phyloP scores from a whole-genome alignment of 805 yeast genomes.

The Allodekkera sacchari region DNA sequence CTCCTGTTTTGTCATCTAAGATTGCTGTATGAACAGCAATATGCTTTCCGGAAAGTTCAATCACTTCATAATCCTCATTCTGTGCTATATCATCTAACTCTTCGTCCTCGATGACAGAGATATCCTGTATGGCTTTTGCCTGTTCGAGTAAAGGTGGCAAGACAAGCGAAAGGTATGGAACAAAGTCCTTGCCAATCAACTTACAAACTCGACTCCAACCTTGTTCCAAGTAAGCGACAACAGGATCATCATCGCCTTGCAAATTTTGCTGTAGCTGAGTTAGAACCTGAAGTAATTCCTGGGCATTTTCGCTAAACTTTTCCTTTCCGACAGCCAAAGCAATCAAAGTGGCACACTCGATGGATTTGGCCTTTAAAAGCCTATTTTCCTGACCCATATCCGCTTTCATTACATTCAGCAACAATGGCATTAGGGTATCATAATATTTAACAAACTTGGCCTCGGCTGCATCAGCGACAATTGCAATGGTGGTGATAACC shows the following conservation, averaged over 20 bases:
- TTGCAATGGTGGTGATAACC: constrained; percentile 91
- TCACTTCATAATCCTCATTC: constrained; percentile 93
- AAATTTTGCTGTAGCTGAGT: constrained; percentile 54
- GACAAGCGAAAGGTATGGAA: constrained; percentile 76
- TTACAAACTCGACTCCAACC: constrained; percentile 95
- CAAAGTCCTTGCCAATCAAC: constrained; percentile 74
- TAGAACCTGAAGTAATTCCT: constrained; percentile 63
- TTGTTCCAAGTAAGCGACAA: constrained; percentile 77
- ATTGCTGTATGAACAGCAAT: constrained; percentile 91
- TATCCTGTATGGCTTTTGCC: constrained; percentile 86
- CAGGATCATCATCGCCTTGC: constrained; percentile 75
- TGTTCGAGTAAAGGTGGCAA: constrained; percentile 82
- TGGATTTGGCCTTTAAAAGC: constrained; percentile 80
- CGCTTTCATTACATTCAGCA: constrained; percentile 68
- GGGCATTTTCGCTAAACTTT: constrained; percentile 68
- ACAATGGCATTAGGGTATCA: constrained; percentile 87
- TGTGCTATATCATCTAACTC: constrained; percentile 73
- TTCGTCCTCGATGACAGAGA: constrained; percentile 81
- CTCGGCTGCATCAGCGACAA: constrained; percentile 95
- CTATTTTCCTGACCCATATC: constrained; percentile 76
- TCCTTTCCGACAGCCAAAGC: constrained; percentile 94
- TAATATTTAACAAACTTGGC: constrained; percentile 82
- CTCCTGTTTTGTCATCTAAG: constrained; percentile 89
- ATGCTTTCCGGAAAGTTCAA: constrained; percentile 83
- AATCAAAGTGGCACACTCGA: constrained; percentile 91